Base-by-base conservation (phyloP, 306 rosid genomes). In the Castanea mollissima region DNA sequence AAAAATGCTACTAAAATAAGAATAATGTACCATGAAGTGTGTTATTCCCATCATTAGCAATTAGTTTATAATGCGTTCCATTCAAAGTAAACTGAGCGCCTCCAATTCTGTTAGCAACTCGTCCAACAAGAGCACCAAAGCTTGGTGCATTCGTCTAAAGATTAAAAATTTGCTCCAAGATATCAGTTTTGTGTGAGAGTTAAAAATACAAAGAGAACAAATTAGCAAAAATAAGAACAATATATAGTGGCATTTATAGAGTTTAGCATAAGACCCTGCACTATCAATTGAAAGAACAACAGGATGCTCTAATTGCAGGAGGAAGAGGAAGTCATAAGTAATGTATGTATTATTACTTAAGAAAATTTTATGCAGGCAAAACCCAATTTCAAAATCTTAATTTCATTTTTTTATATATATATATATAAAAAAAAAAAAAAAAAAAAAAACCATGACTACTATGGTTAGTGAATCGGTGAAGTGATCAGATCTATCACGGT, bases 41-140 rank as follows among this genome's bases (percentile, higher is more conserved):
- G 71, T 90, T 92, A 72, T 92, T 92, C 72, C 91, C 91, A 55
- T 84, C 91, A 80, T 94, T 94, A 35, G 94, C 88, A 79, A 85
- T 82, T 76, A 94, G 64, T 85, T 89, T 92, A 84, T 88, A 92
- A 44, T 78, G 89, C 32, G 71, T 83, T 76, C 97, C 91, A 18
- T 92, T 75, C 44, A 90, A 74, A 58, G 81, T 88, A 78, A 94
- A 94, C 55, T 87, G 88, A 31, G 99, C 97, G 13, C 97, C 93
- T 8, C 92, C 94, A 23, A 92, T 87, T 85, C 99, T 87, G 78
- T 92, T 94, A 5, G 99, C 99, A 70, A 92, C 90, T 31, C 99
- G 58, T 69, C 99, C 99, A 31, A 94, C 93, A 25, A 88, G 74
- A 1, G 97, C 89, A 51, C 97, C 99, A 49, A 94, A 73, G 64